Evolutionary conservation across 2,329 filamentous ascomycete species (phyloP).

Genomic region (Bimuria novae-zelandiae): DNA sequence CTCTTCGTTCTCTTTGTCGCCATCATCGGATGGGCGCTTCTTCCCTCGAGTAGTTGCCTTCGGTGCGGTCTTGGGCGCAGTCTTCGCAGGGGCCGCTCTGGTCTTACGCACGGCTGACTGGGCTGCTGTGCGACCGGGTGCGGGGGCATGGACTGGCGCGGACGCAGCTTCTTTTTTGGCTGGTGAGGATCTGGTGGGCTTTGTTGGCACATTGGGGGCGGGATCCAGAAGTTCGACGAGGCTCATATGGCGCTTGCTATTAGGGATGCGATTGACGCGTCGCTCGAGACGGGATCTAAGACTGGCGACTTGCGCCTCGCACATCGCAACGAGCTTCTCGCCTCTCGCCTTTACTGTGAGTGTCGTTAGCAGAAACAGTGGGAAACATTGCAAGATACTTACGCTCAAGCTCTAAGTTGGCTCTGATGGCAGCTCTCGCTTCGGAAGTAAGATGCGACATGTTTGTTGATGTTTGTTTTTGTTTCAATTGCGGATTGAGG

Average conservation of each 20-base stretch:
- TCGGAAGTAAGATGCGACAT: slow-evolving; percentile 39
- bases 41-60: slow-evolving; percentile 11
- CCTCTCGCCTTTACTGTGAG: slow-evolving; percentile 83
- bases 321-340: slow-evolving; percentile 84
- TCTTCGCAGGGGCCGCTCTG: slow-evolving; percentile 8
- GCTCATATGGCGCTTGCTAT: slow-evolving; percentile 74
- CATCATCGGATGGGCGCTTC: slow-evolving; percentile 14
- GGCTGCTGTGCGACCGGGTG: slow-evolving; percentile 2
- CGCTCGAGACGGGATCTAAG: slow-evolving; percentile 86
- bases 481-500: slow-evolving; percentile 10
- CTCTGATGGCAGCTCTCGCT: slow-evolving; percentile 37
- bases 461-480: slow-evolving; percentile 22
- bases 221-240: slow-evolving; percentile 76
- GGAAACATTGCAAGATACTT: slow-evolving; percentile 18
- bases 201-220: slow-evolving; percentile 4
- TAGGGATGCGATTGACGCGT: slow-evolving; percentile 89
- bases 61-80: slow-evolving; percentile 1
- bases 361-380: slow-evolving; percentile 14
- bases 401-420: slow-evolving; percentile 42
- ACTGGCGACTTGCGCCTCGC: slow-evolving; percentile 83
- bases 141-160: background rate
- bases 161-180: slow-evolving; percentile 17
- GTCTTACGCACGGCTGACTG: slow-evolving; percentile 12
- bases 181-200: slow-evolving; percentile 16
- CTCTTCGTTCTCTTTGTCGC: slow-evolving; percentile 13